A percentile compares a stretch with the other conserved stretches of the same genome.
Conservation (phyloP, 192 early-diverging fungal genomes). For the Coemansia pectinata region DNA sequence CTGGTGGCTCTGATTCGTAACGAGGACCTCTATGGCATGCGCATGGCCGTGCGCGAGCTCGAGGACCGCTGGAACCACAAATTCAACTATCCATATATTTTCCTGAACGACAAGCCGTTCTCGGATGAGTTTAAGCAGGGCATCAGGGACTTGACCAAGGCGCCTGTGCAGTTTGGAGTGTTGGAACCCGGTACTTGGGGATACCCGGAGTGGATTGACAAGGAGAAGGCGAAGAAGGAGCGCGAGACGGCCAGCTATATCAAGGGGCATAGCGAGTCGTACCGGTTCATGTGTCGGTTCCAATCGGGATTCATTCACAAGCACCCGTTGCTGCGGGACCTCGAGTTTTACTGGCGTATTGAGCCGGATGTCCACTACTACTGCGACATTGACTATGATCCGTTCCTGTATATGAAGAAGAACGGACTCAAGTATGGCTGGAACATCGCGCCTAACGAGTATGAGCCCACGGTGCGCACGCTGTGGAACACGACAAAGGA, state of each 20-base stretch:
- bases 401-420: conserved; percentile 45
- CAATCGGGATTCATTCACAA: conserved; percentile 41
- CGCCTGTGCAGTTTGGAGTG: conserved; percentile 33
- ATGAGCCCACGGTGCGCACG: conserved; percentile 27
- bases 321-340: conserved; percentile 36
- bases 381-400: conserved; percentile 52
- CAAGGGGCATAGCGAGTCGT: conserved; percentile 26
- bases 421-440: conserved; percentile 43
- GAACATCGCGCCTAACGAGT: conserved; percentile 33
- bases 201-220: conserved; percentile 49
- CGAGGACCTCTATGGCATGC: conserved; percentile 62
- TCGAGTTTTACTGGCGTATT: conserved; percentile 57
- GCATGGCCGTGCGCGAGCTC: conserved; percentile 58
- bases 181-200: conserved; percentile 40
- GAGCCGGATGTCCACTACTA: conserved; percentile 52
- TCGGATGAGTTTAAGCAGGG: conserved; percentile 63
- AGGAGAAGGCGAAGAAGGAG: conserved; percentile 8
- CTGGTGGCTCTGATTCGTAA: conserved; percentile 71
- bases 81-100: conserved; percentile 79
- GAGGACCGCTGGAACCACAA: conserved; percentile 72
- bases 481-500: conserved; percentile 37
- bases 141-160: conserved; percentile 36
- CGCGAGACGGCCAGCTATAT: conserved; percentile 17
- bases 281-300: conserved; percentile 44
- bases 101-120: conserved; percentile 76